Percentiles rank a stretch among this genome's conserved stretches.
Evolutionary conservation across 2,329 filamentous ascomycete genomes (phyloP).

Genomic region (Colletotrichum orbiculare): DNA sequence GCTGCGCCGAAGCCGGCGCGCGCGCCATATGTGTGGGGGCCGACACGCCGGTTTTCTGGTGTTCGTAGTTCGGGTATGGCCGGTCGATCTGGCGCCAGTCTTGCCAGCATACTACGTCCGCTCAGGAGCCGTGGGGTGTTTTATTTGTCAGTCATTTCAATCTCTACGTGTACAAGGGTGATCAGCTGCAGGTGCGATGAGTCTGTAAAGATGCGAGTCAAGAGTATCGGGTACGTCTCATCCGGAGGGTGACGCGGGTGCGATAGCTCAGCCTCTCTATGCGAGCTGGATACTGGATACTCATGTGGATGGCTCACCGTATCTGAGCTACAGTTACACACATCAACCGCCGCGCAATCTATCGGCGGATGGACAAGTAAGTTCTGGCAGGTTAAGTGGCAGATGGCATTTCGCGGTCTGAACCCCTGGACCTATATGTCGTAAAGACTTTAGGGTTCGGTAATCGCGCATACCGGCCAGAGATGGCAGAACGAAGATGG

Average conservation of each 20-base stretch:
- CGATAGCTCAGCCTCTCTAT: conserved; percentile 25
- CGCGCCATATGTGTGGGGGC: conserved; percentile 11
- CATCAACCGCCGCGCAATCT: conserved; percentile 25
- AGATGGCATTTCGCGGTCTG: not conserved
- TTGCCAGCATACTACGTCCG: not conserved
- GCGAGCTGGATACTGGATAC: not conserved
- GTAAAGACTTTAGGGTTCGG: not conserved
- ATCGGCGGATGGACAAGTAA: conserved; percentile 2
- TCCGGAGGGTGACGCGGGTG: conserved; percentile 23
- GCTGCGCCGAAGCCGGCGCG: conserved; percentile 20
- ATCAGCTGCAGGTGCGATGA: conserved; percentile 4
- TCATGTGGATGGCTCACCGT: not conserved
- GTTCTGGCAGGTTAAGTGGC: not conserved
- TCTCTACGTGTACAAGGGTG: not conserved
- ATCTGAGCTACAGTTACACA: conserved; percentile 26
- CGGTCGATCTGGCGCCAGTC: conserved; percentile 30
- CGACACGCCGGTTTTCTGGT: too few species aligned
- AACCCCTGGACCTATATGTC: not conserved
- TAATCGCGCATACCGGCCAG: not conserved
- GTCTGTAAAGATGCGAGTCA: conserved; percentile 11
- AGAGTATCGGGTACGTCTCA: not conserved
- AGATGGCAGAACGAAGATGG: not conserved
- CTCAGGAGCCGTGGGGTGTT: not conserved
- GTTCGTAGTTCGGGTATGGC: not conserved
- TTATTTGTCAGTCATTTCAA: conserved; percentile 20